Evolutionary conservation across 2,329 filamentous ascomycete genomes (phyloP), one percentile per base, ranked within the genome.

Genomic region (Celoporthe dispersa): DNA sequence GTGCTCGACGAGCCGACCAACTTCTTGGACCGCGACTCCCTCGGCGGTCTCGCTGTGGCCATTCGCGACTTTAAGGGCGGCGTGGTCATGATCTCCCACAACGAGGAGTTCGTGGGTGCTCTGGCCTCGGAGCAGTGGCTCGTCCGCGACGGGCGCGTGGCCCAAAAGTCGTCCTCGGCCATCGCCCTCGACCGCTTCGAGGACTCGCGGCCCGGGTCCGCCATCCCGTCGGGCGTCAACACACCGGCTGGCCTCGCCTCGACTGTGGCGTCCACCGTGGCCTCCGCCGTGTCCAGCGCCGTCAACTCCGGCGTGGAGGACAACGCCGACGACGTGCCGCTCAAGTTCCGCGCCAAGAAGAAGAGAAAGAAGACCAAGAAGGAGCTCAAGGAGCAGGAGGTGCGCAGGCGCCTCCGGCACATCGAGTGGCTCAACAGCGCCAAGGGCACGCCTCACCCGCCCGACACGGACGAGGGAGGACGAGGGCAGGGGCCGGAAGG

Each of bases 341-440:
- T 99, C 86, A 95, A 97, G 84, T 99, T 99, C 90, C 89, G 87
- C 81, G 86, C 92, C 12, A 90, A 87, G 81, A 90, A 87, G 82
- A 96, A 94, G 94, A 97, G 95, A 90, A 99, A 99, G 93, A 89
- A 96, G 89, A 99, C 96, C 69, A 93, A 97, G 85, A 94, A 94
- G 83, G 94, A 99, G 81, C 76, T 94, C 79, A 99, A 99, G 88
- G 96, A 99, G 81, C 87, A 92, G 28, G 95, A 98, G 82, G 92
- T 92, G 59, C 88, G 97, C 73, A 89, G 95, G 75, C 88, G 96
- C 75, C 84, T 98, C 81, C 90, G 96, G 76, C 94, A 99, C 82
- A 91, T 92, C 75, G 87, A 91, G 79, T 92, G 92, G 92, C 84
- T 97, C 76, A 95, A 94, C 82, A 93, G 88, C 76, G 92, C 92